Evolutionary conservation across 148 eudicot genomes (phyloP).

Genomic region (Agrostemma githago): DNA sequence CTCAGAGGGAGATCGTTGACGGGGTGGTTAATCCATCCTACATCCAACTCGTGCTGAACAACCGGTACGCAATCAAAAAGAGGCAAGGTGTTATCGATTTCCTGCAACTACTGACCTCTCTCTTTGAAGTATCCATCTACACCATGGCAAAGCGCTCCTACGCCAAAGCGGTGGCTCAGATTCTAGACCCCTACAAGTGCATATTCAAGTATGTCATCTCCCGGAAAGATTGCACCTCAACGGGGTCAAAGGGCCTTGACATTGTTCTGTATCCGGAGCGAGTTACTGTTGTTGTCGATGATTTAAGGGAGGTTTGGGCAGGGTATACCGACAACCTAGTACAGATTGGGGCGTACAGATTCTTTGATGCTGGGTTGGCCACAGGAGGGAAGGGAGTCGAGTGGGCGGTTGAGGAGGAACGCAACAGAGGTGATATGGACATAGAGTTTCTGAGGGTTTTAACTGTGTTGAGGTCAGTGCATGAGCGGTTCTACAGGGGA

Average conservation of each 20-base stretch:
- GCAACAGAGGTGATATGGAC: neutral
- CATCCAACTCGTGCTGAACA: neutral
- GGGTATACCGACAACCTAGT: neutral
- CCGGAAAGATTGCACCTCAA: neutral
- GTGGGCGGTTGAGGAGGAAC: neutral
- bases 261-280: neutral
- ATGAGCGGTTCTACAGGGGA: neutral
- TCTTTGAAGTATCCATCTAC: slow-evolving; percentile 4
- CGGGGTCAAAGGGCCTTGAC: neutral
- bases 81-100: neutral
- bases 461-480: neutral
- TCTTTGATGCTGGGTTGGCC: neutral
- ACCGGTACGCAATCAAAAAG: neutral
- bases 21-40: no score
- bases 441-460: neutral
- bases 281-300: neutral
- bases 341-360: neutral
- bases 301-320: neutral
- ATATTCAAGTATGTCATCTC: neutral
- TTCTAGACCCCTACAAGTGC: neutral
- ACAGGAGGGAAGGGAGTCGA: neutral
- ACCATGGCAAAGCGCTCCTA: neutral
- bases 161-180: neutral
- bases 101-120: neutral
- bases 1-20: neutral